phyloP scores from a whole-genome alignment of 1,139 yeast species.

The Yamadazyma sp. region DNA sequence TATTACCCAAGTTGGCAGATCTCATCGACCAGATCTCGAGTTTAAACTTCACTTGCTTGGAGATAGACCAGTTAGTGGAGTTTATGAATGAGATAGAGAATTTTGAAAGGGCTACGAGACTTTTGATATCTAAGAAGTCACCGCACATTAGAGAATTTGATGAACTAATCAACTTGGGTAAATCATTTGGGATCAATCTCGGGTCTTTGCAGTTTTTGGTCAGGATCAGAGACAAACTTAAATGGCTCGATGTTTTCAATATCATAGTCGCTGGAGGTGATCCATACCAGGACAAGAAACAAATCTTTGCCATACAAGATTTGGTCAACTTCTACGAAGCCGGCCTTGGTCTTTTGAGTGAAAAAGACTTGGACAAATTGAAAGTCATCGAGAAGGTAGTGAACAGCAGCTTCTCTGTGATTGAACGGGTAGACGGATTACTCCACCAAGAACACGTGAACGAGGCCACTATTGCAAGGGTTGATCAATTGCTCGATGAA shows the following conservation, averaged over 20 bases:
- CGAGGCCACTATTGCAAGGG: constrained; percentile 8
- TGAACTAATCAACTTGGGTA: constrained; percentile 53
- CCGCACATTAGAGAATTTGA: constrained; percentile 40
- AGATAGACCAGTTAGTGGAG: constrained; percentile 59
- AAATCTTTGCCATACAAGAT: constrained; percentile 37
- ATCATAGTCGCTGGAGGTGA: constrained; percentile 41
- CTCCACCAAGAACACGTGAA: constrained; percentile 12
- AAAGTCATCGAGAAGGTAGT: constrained; percentile 26
- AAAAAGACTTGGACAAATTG: constrained; percentile 25
- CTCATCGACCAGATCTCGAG: constrained; percentile 50
- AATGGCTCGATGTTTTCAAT: constrained; percentile 47
- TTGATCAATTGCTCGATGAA: constrained; percentile 16
- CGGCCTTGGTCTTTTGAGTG: constrained; percentile 40
- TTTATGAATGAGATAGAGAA: constrained; percentile 54
- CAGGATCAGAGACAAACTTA: constrained; percentile 46
- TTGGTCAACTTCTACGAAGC: constrained; percentile 35
- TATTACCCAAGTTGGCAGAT: constrained; percentile 23
- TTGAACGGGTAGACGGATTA: constrained; percentile 27
- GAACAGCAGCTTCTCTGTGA: constrained; percentile 28
- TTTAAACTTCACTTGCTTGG: constrained; percentile 54
- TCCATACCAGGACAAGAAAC: constrained; percentile 36
- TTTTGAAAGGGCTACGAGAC: constrained; percentile 52
- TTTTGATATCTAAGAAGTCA: constrained; percentile 28
- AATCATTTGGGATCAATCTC: constrained; percentile 57
- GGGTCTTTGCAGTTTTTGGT: constrained; percentile 52